Base-by-base conservation (phyloP, 2,329 filamentous ascomycete species). In the Fusarium haematococcum region DNA sequence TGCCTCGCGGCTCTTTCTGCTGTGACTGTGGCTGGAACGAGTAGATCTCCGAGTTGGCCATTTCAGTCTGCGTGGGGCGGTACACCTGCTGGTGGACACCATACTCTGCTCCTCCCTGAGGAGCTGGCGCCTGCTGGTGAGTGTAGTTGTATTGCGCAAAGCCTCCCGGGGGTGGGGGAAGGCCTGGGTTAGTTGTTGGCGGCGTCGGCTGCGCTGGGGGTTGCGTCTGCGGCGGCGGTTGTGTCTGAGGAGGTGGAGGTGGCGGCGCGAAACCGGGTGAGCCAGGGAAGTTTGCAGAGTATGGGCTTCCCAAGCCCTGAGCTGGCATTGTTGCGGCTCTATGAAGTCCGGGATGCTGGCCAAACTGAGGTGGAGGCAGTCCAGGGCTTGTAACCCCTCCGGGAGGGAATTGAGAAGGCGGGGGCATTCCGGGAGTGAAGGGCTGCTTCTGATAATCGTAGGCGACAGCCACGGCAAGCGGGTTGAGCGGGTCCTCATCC, bases 71-170 rank as follows among this genome's bases (percentile, higher is more conserved):
- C 6, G 90, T 92, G 1, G 93, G 93, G 64, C 90, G 83, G 79
- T 95, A 95, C 20, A 91, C 83, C 81, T 94, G 92, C 78, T 91
- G 88, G 77, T 95, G 93, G 48, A 94, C 83, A 9, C 83, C 81
- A 68, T 92, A 93, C 59, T 90, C 88, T 18, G 72, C 69, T 3
- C 74, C 70, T 13, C 69, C 75, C 50, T 76, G 77, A 27, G 63
- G 78, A 25, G 57, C 67, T 39, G 67, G 70, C 70, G 27, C 61
- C 54, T 77, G 79, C 63, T 78, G 80, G n/a, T 68, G 62, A 65
- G 70, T 72, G 73, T 87, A 87, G 48, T 77, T 83, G 77, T 89
- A 93, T 70, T 89, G 87, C 23, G 89, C 83, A 79, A 88, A 92
- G 2, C 90, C 90, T 2, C 87, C 88, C 1, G 85, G 85, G 2